Evolutionary conservation across 345 rosid genomes (phyloP).

Genomic region (Brassica nigra): DNA sequence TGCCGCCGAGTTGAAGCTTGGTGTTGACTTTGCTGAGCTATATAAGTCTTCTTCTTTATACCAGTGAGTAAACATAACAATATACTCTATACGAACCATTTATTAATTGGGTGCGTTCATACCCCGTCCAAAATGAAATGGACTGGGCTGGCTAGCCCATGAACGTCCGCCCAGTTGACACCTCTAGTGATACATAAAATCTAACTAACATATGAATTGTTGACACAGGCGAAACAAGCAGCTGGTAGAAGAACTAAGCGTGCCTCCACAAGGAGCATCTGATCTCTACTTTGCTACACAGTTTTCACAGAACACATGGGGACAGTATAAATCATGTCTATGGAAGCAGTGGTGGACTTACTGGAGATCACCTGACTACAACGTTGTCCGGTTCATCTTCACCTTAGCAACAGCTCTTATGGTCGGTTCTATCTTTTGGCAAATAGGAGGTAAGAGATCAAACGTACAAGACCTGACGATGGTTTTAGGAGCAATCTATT

Average conservation of each 20-base stretch:
- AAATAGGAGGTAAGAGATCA: slow-evolving; percentile 54
- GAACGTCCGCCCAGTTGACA: no score
- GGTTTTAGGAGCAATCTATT: slow-evolving; percentile 73
- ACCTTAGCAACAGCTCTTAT: slow-evolving; percentile 54
- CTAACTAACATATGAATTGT: background rate
- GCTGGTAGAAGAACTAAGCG: slow-evolving; percentile 54
- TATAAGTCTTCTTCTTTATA: slow-evolving; percentile 59
- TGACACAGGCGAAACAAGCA: slow-evolving; percentile 57
- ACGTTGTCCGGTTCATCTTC: slow-evolving; percentile 57
- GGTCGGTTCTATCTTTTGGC: slow-evolving; percentile 67
- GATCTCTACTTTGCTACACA: slow-evolving; percentile 57
- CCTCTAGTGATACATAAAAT: background rate
- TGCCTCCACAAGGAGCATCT: slow-evolving; percentile 49
- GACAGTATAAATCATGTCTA: slow-evolving; percentile 63
- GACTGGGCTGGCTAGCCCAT: no score
- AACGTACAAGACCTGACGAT: slow-evolving; percentile 49
- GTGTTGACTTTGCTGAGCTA: slow-evolving; percentile 70
- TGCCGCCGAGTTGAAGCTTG: slow-evolving; percentile 70
- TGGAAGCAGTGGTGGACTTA: slow-evolving; percentile 81
- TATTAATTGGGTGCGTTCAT: no score
- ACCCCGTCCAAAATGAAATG: no score
- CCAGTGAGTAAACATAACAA: slow-evolving; percentile 49
- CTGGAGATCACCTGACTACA: slow-evolving; percentile 79
- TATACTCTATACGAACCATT: background rate
- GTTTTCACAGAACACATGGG: slow-evolving; percentile 57